Evolutionary conservation across 108 stramenopile species (phyloP).

Genomic region (Aurantiochytrium sp.): DNA sequence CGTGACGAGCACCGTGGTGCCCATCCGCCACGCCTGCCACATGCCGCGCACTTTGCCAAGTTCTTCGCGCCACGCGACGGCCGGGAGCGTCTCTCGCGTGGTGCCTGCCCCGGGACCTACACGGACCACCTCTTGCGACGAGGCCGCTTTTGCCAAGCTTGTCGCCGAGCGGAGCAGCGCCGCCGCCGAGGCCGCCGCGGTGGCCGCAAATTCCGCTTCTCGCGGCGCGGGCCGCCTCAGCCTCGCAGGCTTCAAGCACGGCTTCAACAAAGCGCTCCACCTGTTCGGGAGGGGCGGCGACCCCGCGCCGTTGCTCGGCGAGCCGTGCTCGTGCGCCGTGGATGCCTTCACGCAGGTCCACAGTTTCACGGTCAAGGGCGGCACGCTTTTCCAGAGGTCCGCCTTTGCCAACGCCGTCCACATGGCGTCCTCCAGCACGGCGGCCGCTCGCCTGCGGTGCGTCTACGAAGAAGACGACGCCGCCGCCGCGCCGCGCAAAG

Average conservation of each 20-base stretch:
- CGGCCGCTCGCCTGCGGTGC: no score
- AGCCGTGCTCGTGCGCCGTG: background rate
- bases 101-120: background rate
- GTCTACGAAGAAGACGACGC: no score
- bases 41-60: background rate
- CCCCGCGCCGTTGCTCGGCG: background rate
- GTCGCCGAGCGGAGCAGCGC: background rate
- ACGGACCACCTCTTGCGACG: background rate
- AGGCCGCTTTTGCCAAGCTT: background rate
- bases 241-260: background rate
- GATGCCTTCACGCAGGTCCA: background rate
- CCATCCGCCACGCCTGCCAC: background rate
- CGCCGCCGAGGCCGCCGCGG: background rate
- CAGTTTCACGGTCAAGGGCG: conserved; percentile 17
- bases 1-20: background rate
- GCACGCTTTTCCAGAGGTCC: background rate
- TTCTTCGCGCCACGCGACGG: background rate
- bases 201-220: background rate
- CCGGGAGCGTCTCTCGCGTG: background rate
- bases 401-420: conserved; percentile 13
- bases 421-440: background rate
- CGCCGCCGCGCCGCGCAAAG: no score
- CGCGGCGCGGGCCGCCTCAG: background rate
- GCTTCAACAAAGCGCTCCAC: background rate
- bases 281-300: background rate